Conservation (phyloP, 208 protist genomes). For the Trypanosoma rangeli region DNA sequence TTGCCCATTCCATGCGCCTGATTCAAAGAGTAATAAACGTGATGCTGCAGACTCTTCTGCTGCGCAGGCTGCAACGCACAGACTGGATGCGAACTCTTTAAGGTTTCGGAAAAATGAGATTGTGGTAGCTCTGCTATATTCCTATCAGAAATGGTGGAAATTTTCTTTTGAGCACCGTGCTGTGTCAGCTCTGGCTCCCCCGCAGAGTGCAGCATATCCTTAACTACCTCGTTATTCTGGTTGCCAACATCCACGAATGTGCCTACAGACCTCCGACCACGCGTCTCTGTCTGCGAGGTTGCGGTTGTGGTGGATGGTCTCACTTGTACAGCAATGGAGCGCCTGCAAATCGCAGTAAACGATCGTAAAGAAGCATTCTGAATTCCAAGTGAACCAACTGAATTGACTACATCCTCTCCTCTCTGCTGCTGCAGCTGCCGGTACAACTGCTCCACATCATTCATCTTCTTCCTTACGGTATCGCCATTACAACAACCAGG, state of each 20-base stretch:
- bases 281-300: slow-evolving; percentile 11
- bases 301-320: not conserved
- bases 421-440: not conserved
- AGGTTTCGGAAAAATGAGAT: not conserved
- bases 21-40: slow-evolving; percentile 8
- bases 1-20: not conserved
- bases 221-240: not conserved
- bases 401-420: not conserved
- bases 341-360: not conserved
- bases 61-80: not conserved
- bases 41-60: not conserved
- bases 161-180: not conserved
- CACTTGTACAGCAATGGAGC: slow-evolving; percentile 18
- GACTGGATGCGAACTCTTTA: not conserved
- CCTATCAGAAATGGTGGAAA: not conserved
- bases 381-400: not conserved
- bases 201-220: not conserved
- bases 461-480: not conserved
- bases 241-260: not conserved
- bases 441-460: not conserved
- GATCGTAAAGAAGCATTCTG: not conserved
- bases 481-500: not conserved
- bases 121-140: not conserved
- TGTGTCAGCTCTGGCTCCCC: not conserved
- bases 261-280: slow-evolving; percentile 1